Percentiles rank a stretch among this genome's conserved stretches.
Conservation (phyloP, 306 rosid species). For the Rosa lucieae region DNA sequence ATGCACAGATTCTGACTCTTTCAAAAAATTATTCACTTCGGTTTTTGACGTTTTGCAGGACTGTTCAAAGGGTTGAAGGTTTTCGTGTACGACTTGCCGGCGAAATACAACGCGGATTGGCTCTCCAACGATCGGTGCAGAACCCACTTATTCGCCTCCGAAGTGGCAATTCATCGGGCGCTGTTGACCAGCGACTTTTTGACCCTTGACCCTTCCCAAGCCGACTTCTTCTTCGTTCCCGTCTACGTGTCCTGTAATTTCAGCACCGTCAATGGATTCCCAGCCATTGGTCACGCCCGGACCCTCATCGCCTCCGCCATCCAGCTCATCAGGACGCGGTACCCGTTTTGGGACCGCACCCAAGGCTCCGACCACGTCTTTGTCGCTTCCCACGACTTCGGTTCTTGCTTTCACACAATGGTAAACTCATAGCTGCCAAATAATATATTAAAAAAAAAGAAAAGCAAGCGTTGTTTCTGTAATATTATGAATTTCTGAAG, state of each 20-base stretch:
- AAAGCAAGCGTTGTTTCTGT: neutral
- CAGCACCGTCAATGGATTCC: conserved; percentile 85
- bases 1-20: too few species aligned
- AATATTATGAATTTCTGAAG: neutral
- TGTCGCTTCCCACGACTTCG: conserved; percentile 91
- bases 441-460: too few species aligned
- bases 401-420: conserved; percentile 89
- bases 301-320: conserved; percentile 64
- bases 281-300: conserved; percentile 93
- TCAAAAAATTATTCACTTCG: too few species aligned
- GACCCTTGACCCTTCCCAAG: conserved; percentile 64
- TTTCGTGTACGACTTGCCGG: conserved; percentile 71
- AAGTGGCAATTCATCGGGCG: conserved; percentile 80
- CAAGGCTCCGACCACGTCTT: conserved; percentile 83
- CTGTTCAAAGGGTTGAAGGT: conserved; percentile 52
- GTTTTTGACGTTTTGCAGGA: conserved; percentile 11
- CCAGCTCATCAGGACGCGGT: conserved; percentile 40
- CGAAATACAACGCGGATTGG: conserved; percentile 67
- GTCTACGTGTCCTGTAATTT: conserved; percentile 93
- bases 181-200: conserved; percentile 57
- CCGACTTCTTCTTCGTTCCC: conserved; percentile 89
- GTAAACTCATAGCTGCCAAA: conserved; percentile 13
- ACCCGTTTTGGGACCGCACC: conserved; percentile 75
- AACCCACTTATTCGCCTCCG: conserved; percentile 74
- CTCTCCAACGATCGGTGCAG: conserved; percentile 54